Evolutionary conservation across 2,329 filamentous ascomycete genomes (phyloP), one percentile per base, ranked within the genome.

Genomic region (Ampelomyces quisqualis): DNA sequence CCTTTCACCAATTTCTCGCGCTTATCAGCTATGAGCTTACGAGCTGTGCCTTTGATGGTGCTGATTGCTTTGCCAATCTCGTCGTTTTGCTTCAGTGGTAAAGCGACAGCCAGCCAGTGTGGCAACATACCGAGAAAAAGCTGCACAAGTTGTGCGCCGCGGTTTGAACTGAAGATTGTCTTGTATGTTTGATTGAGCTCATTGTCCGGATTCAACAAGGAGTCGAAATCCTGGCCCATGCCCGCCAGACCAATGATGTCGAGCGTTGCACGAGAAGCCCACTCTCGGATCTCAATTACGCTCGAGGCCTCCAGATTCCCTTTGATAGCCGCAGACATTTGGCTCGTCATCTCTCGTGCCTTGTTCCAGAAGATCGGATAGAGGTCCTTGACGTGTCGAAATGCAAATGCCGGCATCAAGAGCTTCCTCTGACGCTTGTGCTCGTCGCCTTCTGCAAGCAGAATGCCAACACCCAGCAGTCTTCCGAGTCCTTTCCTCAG

Each of bases 361-460:
- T 77, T 77, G n/a, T 45, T 46, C 74, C 74, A 77, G 58, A 77
- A 77, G 1, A 71, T 58, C 0, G 70, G 68, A 37, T 76, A 75
- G 2, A 77, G 60, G 36, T 77, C 71, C 45, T 77, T 76, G 56
- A 77, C 58, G 45, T 77, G 74, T 17, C 74, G 66, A 51, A 73
- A 77, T 4, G 71, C 63, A 49, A 77, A 77, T 1, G 74, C 74
- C 1, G 74, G 74, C 67, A 73, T 72, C 7, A 77, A 57, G 10
- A 69, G 62, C 50, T 71, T 75, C 24, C 74, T 57, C 52, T 77
- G 74, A n/a, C 66, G 61, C 66, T 86, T 93, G 67, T 96, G 91
- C 58, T 90, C 87, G 9, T 94, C 87, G n/a, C 90, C 90, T 68
- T 96, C 90, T 2, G 88, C 86, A 8, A 96, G 73, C 24, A 96